Conservation (phyloP, 1,139 yeast species). For the Eremothecium cymbalariae region DNA sequence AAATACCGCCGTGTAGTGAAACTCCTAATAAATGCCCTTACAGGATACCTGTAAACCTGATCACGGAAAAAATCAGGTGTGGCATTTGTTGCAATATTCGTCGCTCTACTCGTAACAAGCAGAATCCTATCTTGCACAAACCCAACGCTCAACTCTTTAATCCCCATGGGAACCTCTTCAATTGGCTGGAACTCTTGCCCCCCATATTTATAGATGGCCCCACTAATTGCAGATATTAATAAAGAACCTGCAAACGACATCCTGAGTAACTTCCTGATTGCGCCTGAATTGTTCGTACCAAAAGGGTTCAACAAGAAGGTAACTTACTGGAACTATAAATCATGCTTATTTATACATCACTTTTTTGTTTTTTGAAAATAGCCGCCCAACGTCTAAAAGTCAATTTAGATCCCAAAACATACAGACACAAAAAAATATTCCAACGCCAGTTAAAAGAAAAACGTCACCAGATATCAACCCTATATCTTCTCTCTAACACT, state of each 20-base stretch:
- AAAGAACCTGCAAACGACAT: conserved; percentile 31
- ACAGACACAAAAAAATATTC: conserved; percentile 26
- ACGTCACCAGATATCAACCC: too few relatives aligned
- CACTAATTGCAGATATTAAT: conserved; percentile 26
- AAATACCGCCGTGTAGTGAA: conserved; percentile 15
- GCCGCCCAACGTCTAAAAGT: conserved; percentile 1
- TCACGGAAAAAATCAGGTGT: conserved; percentile 20
- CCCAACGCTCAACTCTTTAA: conserved; percentile 11
- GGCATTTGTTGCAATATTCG: conserved; percentile 17
- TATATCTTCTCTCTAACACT: too few relatives aligned
- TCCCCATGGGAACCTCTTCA: conserved; percentile 14
- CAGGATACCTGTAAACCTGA: conserved; percentile 23
- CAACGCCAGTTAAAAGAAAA: too few relatives aligned
- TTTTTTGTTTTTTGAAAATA: not conserved
- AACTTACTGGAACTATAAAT: too few relatives aligned
- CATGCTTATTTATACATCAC: conserved; percentile 4
- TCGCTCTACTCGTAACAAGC: conserved; percentile 10
- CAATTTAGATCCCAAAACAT: conserved; percentile 3
- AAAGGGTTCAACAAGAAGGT: too few relatives aligned
- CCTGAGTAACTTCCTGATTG: conserved; percentile 11
- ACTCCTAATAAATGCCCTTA: conserved; percentile 20
- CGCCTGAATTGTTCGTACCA: not conserved
- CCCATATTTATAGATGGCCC: conserved; percentile 23
- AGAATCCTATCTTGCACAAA: conserved; percentile 6
- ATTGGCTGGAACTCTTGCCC: conserved; percentile 19